Conservation (phyloP, 2,329 filamentous ascomycete species). For the Beauveria caledonica region DNA sequence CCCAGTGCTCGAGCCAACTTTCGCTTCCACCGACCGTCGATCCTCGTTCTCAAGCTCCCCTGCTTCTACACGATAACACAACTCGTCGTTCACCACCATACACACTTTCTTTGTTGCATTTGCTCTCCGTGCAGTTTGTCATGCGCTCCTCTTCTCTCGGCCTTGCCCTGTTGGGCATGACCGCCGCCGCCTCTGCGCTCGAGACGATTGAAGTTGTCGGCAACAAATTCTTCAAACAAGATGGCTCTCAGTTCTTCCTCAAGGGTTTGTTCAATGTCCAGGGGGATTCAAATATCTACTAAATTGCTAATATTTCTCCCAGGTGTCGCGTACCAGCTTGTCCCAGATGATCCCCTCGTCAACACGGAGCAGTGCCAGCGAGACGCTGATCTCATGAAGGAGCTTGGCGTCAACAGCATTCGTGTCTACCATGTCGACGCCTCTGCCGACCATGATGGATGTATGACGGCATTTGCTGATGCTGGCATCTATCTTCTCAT, state of each 20-base stretch:
- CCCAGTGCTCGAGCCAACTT: neutral
- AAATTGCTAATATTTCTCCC: neutral
- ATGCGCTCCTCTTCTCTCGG: constrained; percentile 33
- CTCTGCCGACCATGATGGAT: constrained; percentile 60
- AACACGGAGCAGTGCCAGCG: constrained; percentile 67
- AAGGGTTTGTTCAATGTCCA: constrained; percentile 49
- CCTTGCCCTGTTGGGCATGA: constrained; percentile 27
- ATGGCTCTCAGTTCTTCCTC: constrained; percentile 76
- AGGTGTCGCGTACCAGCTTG: constrained; percentile 68
- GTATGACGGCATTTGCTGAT: constrained; percentile 72
- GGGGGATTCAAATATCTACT: neutral
- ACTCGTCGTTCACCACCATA: neutral
- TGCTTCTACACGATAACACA: neutral
- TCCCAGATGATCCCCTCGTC: constrained; percentile 62
- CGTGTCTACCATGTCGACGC: constrained; percentile 84
- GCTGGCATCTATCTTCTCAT: constrained; percentile 78
- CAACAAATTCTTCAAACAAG: constrained; percentile 76
- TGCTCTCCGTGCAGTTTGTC: constrained; percentile 1
- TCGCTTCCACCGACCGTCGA: neutral
- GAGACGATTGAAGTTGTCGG: constrained; percentile 51
- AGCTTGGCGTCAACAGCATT: constrained; percentile 73
- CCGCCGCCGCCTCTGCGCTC: constrained; percentile 30
- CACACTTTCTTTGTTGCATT: neutral
- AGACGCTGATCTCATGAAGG: constrained; percentile 70
- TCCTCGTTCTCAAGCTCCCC: neutral